Evolutionary conservation across 2,329 filamentous ascomycete genomes (phyloP).

Genomic region (Colletotrichum camelliae): DNA sequence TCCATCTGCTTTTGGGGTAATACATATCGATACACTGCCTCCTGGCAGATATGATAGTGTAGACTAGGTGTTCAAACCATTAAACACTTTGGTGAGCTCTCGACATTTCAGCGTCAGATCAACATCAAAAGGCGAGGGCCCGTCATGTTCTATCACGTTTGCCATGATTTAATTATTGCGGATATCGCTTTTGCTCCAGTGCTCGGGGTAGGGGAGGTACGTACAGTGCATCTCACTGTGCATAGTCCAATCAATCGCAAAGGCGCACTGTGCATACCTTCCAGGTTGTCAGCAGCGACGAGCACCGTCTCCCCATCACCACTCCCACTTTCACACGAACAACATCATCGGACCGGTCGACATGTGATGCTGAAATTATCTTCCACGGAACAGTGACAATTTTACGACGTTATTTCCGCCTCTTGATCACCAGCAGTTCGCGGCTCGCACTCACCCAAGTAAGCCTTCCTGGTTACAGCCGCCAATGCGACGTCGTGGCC

Average conservation of each 20-base stretch:
- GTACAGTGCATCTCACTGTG: neutral
- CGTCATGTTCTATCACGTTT: too few relatives aligned
- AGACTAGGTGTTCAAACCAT: neutral
- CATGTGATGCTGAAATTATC: neutral
- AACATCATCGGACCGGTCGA: neutral
- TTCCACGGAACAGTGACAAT: neutral
- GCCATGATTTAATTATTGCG: neutral
- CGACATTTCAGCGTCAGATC: neutral
- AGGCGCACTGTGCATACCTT: neutral
- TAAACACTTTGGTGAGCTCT: neutral
- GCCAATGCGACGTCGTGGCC: conserved; percentile 6
- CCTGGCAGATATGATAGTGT: neutral
- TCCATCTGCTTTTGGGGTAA: conserved; percentile 18
- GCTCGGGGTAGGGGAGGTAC: neutral
- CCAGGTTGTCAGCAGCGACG: neutral
- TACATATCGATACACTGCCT: neutral
- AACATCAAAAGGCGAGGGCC: neutral
- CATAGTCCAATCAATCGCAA: too few relatives aligned
- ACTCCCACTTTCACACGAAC: neutral
- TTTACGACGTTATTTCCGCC: neutral
- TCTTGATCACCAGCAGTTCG: neutral
- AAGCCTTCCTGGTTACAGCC: neutral
- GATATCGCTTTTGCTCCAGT: neutral
- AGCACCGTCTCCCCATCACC: neutral
- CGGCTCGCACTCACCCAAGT: neutral